phyloP scores from a whole-genome alignment of 73 alveolate species.

The Symbiodinium pilosum region DNA sequence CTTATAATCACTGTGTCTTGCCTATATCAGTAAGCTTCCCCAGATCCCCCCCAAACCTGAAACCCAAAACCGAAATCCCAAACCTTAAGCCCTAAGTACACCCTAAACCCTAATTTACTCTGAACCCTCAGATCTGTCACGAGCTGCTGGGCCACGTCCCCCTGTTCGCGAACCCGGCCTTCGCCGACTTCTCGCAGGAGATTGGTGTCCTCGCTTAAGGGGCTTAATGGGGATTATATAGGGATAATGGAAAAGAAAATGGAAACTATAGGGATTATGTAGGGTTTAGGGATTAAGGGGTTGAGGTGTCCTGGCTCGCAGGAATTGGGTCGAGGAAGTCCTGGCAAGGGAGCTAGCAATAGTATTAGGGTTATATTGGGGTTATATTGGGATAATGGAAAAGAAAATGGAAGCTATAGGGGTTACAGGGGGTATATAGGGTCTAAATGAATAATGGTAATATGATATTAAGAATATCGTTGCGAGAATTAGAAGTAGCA shows the following conservation, averaged over 20 bases:
- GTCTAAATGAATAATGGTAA: too few relatives aligned
- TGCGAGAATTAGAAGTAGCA: not conserved
- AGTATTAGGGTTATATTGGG: too few relatives aligned
- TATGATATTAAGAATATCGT: too few relatives aligned
- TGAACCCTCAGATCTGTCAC: constrained; percentile 95
- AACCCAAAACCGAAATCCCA: not conserved
- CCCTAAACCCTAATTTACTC: not conserved
- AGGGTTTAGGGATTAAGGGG: not conserved
- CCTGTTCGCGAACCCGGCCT: constrained; percentile 97
- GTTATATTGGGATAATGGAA: too few relatives aligned
- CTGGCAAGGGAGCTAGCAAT: not conserved
- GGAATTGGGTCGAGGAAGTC: too few relatives aligned
- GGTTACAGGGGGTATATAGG: too few relatives aligned
- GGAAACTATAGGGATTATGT: not conserved
- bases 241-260: not conserved
- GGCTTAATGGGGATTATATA: too few relatives aligned
- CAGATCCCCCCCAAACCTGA: too few relatives aligned
- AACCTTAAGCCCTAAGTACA: too few relatives aligned
- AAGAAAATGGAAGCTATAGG: too few relatives aligned
- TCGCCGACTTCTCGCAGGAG: constrained; percentile 97
- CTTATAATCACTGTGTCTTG: too few relatives aligned
- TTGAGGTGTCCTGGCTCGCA: not conserved
- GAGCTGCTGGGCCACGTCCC: constrained; percentile 98
- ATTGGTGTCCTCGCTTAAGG: not conserved
- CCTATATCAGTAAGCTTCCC: not conserved